These are phyloP conservation scores for Paramarasmius palmivorus DNA, from an alignment of 1,284 basidiomycete genomes.

Conservation along the genomic window DNA sequence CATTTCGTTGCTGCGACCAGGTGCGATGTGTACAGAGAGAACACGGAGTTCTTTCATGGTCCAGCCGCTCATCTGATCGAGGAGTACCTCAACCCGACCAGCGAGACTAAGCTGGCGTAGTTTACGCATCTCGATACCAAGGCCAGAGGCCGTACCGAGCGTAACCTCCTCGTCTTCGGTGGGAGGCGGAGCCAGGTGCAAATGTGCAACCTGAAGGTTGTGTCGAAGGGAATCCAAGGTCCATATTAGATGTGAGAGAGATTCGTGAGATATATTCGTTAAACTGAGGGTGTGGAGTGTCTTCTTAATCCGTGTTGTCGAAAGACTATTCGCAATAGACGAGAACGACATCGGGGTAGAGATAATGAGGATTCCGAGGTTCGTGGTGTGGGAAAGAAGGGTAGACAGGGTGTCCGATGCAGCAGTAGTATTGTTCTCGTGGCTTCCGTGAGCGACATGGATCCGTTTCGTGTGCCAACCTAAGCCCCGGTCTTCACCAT, in stretches of 20 bases:
- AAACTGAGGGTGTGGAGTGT: not conserved
- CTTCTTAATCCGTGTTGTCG: not conserved
- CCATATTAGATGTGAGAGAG: slow-evolving; percentile 2
- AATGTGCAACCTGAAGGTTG: not conserved
- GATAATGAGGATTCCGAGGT: not conserved
- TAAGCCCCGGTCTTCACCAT: not conserved
- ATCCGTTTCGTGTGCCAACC: not conserved
- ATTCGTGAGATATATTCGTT: not conserved
- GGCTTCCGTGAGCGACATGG: not conserved
- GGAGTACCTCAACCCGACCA: slow-evolving; percentile 59
- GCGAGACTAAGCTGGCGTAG: slow-evolving; percentile 62
- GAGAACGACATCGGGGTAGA: not conserved
- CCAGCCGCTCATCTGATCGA: slow-evolving; percentile 70
- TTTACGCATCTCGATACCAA: slow-evolving; percentile 9
- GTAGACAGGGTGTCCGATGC: not conserved
- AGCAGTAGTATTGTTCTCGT: not conserved
- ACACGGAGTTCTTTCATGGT: slow-evolving; percentile 54
- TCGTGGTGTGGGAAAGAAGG: not conserved
- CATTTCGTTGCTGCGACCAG: slow-evolving; percentile 30
- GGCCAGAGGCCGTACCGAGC: not conserved
- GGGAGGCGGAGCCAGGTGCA: not conserved
- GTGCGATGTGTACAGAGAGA: slow-evolving; percentile 52
- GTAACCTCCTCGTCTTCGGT: not conserved
- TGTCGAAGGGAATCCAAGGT: slow-evolving; percentile 1
- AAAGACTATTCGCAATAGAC: not conserved